Evolutionary conservation across 2,329 filamentous ascomycete species (phyloP).

Genomic region (Nemania bipapillata): DNA sequence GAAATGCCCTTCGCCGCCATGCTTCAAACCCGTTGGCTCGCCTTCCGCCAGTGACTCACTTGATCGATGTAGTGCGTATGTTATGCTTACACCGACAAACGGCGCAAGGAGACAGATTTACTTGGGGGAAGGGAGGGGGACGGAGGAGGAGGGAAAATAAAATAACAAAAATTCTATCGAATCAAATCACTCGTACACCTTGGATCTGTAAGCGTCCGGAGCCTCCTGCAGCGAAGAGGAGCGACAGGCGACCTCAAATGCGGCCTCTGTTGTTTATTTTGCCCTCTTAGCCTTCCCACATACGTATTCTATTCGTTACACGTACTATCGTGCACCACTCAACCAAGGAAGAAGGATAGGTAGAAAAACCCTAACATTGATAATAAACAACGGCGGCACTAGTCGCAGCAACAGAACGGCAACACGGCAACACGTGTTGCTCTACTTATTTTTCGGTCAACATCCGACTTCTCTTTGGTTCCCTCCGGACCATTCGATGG

Average conservation of each 20-base stretch:
- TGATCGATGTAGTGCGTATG: neutral
- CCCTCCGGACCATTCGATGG: neutral
- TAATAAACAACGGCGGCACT: neutral
- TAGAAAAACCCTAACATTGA: too few species aligned
- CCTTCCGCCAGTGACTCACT: conserved; percentile 21
- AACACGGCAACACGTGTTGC: conserved; percentile 2
- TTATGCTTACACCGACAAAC: conserved; percentile 25
- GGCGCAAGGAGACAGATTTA: neutral
- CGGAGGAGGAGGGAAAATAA: neutral
- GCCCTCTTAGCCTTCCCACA: neutral
- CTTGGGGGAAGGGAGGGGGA: neutral
- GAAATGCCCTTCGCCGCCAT: conserved; percentile 19
- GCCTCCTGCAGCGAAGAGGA: conserved; percentile 29
- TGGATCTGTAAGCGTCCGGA: conserved; percentile 28
- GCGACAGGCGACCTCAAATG: conserved; percentile 35
- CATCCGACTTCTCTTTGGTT: conserved; percentile 31
- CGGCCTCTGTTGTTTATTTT: conserved; percentile 23
- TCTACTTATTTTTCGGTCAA: conserved; percentile 35
- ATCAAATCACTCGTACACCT: conserved; percentile 20
- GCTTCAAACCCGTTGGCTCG: neutral
- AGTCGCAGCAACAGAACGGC: neutral
- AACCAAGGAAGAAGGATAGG: neutral
- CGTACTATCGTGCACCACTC: neutral
- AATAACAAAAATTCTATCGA: neutral
- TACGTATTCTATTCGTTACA: neutral